Conservation (phyloP, 2,329 filamentous ascomycete species). For the Phialophora tarda region DNA sequence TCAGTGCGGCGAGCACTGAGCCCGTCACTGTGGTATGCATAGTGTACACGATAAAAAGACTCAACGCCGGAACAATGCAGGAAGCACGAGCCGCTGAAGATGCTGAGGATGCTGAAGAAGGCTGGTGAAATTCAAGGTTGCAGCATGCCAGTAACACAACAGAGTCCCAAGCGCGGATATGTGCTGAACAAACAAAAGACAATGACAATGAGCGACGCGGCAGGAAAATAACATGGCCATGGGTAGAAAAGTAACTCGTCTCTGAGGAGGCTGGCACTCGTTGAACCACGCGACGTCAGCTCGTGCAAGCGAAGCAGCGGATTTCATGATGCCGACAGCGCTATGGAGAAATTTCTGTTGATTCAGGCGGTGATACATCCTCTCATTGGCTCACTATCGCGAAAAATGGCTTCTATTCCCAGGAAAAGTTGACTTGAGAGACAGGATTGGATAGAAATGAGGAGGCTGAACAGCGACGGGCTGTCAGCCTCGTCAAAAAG, state of each 20-base stretch:
- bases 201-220: conserved; percentile 5
- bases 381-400: conserved; percentile 10
- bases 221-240: conserved; percentile 17
- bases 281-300: conserved; percentile 27
- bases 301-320: conserved; percentile 3
- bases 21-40: conserved; percentile 26
- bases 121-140: conserved; percentile 11
- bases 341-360: conserved; percentile 3
- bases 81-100: conserved; percentile 14
- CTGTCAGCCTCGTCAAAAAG: conserved; percentile 1
- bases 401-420: conserved; percentile 21
- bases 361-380: conserved; percentile 5
- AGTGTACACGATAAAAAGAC: conserved; percentile 25
- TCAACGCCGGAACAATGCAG: conserved; percentile 35
- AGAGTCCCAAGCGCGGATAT: conserved; percentile 2
- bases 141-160: conserved; percentile 21
- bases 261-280: conserved; percentile 24
- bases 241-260: conserved; percentile 13
- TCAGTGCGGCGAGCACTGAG: conserved; percentile 29
- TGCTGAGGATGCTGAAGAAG: conserved; percentile 17
- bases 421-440: conserved; percentile 16
- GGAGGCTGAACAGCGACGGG: conserved; percentile 26
- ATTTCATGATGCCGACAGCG: conserved; percentile 10
- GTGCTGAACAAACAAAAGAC: conserved; percentile 13
- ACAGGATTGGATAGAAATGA: conserved; percentile 26